Conservation (phyloP, 345 rosid species). For the Gossypium longicalyx region DNA sequence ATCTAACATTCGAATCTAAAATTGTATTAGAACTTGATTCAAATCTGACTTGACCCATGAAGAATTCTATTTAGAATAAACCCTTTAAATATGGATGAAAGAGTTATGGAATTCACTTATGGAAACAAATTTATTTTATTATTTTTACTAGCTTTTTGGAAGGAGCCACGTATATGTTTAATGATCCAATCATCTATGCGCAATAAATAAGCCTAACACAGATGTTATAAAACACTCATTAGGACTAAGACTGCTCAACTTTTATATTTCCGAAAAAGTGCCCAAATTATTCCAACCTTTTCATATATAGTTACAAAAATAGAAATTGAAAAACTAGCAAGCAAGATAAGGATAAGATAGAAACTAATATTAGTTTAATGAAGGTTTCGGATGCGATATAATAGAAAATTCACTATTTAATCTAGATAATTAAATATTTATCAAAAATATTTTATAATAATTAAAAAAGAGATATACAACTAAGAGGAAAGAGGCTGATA, state of each 20-base stretch:
- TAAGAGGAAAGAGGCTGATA: background rate
- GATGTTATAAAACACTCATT: background rate
- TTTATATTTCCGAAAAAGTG: background rate
- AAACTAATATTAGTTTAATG: background rate
- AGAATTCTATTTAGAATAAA: background rate
- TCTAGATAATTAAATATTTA: too few relatives aligned
- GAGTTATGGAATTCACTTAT: background rate
- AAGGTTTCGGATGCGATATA: background rate
- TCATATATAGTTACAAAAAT: background rate
- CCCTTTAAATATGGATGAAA: background rate
- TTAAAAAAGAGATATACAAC: background rate
- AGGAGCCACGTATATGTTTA: background rate
- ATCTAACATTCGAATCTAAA: too few relatives aligned
- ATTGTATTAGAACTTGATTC: too few relatives aligned
- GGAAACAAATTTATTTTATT: background rate
- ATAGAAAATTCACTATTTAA: background rate
- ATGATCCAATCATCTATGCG: background rate
- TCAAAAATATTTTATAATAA: background rate
- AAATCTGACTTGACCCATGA: rapidly evolving
- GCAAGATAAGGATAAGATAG: background rate
- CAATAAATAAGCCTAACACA: background rate
- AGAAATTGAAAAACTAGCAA: background rate
- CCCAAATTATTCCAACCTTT: background rate
- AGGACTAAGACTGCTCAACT: background rate
- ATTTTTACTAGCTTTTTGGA: background rate